phyloP scores from a whole-genome alignment of 306 rosid species.

The Mimosa pudica region DNA sequence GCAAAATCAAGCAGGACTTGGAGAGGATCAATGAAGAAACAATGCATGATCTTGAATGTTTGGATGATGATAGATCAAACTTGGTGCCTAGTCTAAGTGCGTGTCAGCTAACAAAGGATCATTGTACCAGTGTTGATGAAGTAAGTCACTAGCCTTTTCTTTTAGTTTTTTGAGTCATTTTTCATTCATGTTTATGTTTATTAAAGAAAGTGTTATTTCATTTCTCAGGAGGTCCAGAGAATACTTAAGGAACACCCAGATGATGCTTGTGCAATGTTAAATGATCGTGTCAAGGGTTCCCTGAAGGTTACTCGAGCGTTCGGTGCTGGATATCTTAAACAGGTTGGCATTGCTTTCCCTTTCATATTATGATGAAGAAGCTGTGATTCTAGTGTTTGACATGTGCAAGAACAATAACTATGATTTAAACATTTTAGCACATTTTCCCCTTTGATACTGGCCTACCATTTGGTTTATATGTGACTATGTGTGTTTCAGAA shows the following conservation, averaged over 20 bases:
- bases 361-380: not conserved
- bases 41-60: conserved; percentile 81
- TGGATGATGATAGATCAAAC: conserved; percentile 57
- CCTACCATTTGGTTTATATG: not conserved
- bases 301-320: conserved; percentile 95
- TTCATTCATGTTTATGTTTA: conserved; percentile 27
- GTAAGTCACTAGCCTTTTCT: conserved; percentile 37
- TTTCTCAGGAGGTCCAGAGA: conserved; percentile 79
- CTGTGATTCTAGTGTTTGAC: not conserved
- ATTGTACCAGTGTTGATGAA: conserved; percentile 77
- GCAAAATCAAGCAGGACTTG: conserved; percentile 83
- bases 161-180: conserved; percentile 11
- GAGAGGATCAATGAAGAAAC: conserved; percentile 94
- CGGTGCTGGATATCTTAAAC: conserved; percentile 98
- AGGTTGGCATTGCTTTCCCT: conserved; percentile 49
- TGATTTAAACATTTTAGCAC: no score
- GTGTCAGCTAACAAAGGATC: conserved; percentile 87
- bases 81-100: conserved; percentile 62
- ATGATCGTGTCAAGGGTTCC: conserved; percentile 95
- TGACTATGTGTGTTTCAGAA: not conserved
- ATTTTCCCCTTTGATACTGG: not conserved
- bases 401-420: not conserved
- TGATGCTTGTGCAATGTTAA: conserved; percentile 76
- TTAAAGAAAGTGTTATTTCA: conserved; percentile 18
- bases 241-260: conserved; percentile 79